Conservation (phyloP, 2,329 filamentous ascomycete species). For the Beauveria sp. region DNA sequence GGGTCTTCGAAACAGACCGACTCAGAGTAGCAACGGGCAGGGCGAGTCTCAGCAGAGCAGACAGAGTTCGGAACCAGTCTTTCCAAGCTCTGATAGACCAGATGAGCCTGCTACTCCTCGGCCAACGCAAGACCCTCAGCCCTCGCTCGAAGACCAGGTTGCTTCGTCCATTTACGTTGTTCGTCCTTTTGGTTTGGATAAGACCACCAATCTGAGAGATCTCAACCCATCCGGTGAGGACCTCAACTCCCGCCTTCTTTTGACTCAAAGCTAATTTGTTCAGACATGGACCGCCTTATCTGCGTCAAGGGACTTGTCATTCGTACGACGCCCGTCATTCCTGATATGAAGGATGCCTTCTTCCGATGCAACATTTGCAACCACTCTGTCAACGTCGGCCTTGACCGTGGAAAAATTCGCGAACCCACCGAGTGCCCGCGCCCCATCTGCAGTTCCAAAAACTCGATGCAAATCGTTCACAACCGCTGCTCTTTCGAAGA, state of each 20-base stretch:
- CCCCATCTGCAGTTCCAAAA: conserved; percentile 69
- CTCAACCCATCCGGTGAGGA: conserved; percentile 72
- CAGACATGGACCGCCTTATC: conserved; percentile 92
- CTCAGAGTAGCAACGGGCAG: conserved; percentile 48
- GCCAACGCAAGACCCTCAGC: conserved; percentile 36
- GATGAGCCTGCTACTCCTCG: conserved; percentile 35
- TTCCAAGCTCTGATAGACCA: conserved; percentile 70
- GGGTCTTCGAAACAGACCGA: conserved; percentile 58
- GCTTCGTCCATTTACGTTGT: conserved; percentile 76
- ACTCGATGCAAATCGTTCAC: conserved; percentile 97
- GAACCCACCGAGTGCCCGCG: conserved; percentile 89
- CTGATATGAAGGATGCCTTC: conserved; percentile 98
- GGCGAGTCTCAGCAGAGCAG: conserved; percentile 35
- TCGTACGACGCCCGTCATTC: conserved; percentile 89
- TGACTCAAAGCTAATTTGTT: conserved; percentile 11
- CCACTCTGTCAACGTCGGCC: conserved; percentile 80
- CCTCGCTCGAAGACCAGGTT: conserved; percentile 71
- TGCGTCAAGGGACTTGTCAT: conserved; percentile 95
- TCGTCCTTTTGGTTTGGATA: conserved; percentile 80
- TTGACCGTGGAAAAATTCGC: conserved; percentile 92
- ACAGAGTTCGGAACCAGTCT: conserved; percentile 66
- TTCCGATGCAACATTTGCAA: conserved; percentile 94
- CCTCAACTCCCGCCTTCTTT: not conserved
- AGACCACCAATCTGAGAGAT: conserved; percentile 83
- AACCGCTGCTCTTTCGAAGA: conserved; percentile 92